phyloP scores from a whole-genome alignment of 495 filamentous ascomycete genomes.

The Penicillium angulare region DNA sequence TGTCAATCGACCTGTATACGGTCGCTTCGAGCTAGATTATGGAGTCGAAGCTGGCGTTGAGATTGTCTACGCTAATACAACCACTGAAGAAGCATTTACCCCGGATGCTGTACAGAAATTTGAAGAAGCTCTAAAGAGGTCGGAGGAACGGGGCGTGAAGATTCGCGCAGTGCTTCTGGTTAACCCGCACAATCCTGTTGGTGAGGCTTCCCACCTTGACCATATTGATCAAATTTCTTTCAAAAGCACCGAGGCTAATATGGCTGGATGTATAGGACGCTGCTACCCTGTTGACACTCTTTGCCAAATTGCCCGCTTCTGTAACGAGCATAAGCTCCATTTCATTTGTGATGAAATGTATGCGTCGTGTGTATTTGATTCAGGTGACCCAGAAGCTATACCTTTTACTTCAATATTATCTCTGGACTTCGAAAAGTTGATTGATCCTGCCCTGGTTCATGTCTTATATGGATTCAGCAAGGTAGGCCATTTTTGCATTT shows the following conservation, averaged over 20 bases:
- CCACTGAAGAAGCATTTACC: constrained; percentile 28
- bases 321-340: constrained; percentile 52
- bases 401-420: constrained; percentile 53
- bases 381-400: constrained; percentile 29
- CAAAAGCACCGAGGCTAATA: neutral
- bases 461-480: constrained; percentile 60
- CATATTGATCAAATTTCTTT: too few species aligned
- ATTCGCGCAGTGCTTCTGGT: constrained; percentile 25
- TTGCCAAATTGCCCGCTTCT: constrained; percentile 49
- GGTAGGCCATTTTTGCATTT: constrained; percentile 15
- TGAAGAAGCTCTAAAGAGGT: constrained; percentile 24
- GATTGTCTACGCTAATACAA: constrained; percentile 36
- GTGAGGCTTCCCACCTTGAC: too few species aligned
- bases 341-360: constrained; percentile 63
- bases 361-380: constrained; percentile 51
- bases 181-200: constrained; percentile 50
- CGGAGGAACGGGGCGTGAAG: constrained; percentile 13
- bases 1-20: constrained; percentile 40
- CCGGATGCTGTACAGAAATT: constrained; percentile 29
- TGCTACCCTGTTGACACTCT: constrained; percentile 54
- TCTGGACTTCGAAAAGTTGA: constrained; percentile 40
- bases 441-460: constrained; percentile 52
- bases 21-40: constrained; percentile 41
- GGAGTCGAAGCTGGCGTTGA: constrained; percentile 34
- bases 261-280: constrained; percentile 29